These are phyloP conservation scores for Epithele typhae DNA, from an alignment of 768 basidiomycete genomes.

Conservation along the genomic window DNA sequence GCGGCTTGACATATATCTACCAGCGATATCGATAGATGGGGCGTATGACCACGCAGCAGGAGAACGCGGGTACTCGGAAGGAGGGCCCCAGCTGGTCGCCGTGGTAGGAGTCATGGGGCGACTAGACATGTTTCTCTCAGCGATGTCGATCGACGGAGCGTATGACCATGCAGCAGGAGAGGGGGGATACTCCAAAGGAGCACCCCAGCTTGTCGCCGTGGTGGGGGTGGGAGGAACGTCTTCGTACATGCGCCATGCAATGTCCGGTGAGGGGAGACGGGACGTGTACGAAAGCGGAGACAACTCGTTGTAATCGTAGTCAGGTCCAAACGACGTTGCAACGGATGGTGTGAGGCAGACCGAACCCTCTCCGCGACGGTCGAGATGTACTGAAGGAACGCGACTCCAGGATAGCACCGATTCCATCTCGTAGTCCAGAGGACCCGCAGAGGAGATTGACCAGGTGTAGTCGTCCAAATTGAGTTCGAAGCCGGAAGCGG, in stretches of 20 bases:
- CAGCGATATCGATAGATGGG: conserved; percentile 38
- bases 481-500: conserved; percentile 34
- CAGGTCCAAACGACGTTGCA: conserved; percentile 54
- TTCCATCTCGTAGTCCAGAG: conserved; percentile 36
- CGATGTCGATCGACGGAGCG: conserved; percentile 38
- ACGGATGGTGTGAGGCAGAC: conserved; percentile 50
- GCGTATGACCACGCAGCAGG: conserved; percentile 22
- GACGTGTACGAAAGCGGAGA: conserved; percentile 32
- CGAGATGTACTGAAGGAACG: conserved; percentile 53
- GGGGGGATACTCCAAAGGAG: conserved; percentile 32
- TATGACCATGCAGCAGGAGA: conserved; percentile 24
- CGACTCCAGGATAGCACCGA: conserved; percentile 36
- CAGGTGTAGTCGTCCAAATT: conserved; percentile 65
- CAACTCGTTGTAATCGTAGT: conserved; percentile 38
- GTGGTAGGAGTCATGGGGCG: conserved; percentile 39
- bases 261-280: conserved; percentile 52
- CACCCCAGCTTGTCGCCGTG: conserved; percentile 46
- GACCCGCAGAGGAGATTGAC: conserved; percentile 69
- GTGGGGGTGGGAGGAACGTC: conserved; percentile 48
- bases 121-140: conserved; percentile 31
- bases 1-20: conserved; percentile 31
- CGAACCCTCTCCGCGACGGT: conserved; percentile 49
- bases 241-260: conserved; percentile 52
- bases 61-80: conserved; percentile 31
- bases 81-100: conserved; percentile 45